Conservation (phyloP, 345 rosid species). For the Populus euphratica region DNA sequence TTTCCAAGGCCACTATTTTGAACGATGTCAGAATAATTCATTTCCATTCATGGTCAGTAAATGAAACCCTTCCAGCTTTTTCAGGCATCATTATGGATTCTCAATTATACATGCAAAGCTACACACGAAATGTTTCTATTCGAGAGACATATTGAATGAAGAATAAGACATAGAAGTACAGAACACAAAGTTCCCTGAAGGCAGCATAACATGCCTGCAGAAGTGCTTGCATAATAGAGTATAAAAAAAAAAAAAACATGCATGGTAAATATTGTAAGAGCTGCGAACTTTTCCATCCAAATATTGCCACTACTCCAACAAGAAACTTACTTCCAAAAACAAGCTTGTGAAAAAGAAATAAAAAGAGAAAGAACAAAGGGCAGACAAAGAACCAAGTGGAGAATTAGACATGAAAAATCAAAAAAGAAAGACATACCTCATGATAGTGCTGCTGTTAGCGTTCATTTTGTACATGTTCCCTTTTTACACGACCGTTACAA, state of each 20-base stretch:
- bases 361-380: background rate
- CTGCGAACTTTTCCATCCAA: background rate
- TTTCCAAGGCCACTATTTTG: background rate
- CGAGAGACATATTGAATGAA: background rate
- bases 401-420: background rate
- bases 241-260: background rate
- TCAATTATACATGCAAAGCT: background rate
- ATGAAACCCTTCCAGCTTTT: background rate
- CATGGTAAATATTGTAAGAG: background rate
- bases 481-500: slow-evolving; percentile 6
- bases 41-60: too few species aligned
- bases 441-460: slow-evolving; percentile 18
- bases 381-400: background rate
- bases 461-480: slow-evolving; percentile 35
- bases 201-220: background rate
- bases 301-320: background rate
- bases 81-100: background rate
- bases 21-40: background rate
- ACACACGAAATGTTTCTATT: background rate
- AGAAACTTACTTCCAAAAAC: background rate
- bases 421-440: slow-evolving; percentile 23
- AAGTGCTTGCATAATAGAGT: background rate
- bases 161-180: background rate
- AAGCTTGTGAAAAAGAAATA: background rate
- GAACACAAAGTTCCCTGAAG: background rate